A percentile compares a stretch with the other conserved stretches of the same genome.
These are phyloP conservation scores for Penicillium fuscoglaucum DNA, from an alignment of 2,329 filamentous ascomycete genomes.

Conservation along the genomic window DNA sequence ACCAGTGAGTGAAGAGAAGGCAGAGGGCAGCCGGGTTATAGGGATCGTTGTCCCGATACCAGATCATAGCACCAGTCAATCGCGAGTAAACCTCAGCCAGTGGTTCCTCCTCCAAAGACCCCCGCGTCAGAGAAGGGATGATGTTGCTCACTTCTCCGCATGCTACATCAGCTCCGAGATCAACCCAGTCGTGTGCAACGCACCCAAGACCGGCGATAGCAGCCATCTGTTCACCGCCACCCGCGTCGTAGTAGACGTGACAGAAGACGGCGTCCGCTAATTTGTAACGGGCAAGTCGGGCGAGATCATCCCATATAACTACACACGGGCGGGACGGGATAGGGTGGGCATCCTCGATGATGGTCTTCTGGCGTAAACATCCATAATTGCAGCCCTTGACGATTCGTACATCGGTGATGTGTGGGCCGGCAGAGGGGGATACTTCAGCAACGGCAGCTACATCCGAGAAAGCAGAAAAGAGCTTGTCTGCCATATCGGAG, in stretches of 20 bases:
- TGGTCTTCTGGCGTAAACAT: constrained; percentile 17
- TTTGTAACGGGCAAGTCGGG: constrained; percentile 18
- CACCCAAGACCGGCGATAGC: constrained; percentile 18
- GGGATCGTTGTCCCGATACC: constrained; percentile 19
- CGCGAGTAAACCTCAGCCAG: constrained; percentile 14
- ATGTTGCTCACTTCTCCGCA: constrained; percentile 19
- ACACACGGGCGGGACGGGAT: constrained; percentile 10
- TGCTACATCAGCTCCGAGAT: constrained; percentile 13
- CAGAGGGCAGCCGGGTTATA: constrained; percentile 18
- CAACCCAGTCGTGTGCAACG: constrained; percentile 16
- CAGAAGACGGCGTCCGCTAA: constrained; percentile 16
- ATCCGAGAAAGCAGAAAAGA: too few relatives aligned
- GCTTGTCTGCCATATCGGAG: too few relatives aligned
- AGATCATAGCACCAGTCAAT: constrained; percentile 15
- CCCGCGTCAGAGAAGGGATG: constrained; percentile 14
- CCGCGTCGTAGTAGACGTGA: constrained; percentile 17
- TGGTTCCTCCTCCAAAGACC: constrained; percentile 12
- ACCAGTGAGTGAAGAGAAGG: constrained; percentile 17
- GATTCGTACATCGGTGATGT: constrained; percentile 14
- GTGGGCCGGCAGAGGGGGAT: constrained; percentile 6
- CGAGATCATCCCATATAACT: constrained; percentile 17
- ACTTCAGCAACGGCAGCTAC: too few relatives aligned
- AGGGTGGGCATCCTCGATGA: constrained; percentile 15
- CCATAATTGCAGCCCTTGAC: constrained; percentile 16
- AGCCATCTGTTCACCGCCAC: constrained; percentile 17